Percentiles rank a stretch among this genome's conserved stretches.
Evolutionary conservation across 2,329 filamentous ascomycete genomes (phyloP).

Genomic region (Ophiocordyceps robertsii): DNA sequence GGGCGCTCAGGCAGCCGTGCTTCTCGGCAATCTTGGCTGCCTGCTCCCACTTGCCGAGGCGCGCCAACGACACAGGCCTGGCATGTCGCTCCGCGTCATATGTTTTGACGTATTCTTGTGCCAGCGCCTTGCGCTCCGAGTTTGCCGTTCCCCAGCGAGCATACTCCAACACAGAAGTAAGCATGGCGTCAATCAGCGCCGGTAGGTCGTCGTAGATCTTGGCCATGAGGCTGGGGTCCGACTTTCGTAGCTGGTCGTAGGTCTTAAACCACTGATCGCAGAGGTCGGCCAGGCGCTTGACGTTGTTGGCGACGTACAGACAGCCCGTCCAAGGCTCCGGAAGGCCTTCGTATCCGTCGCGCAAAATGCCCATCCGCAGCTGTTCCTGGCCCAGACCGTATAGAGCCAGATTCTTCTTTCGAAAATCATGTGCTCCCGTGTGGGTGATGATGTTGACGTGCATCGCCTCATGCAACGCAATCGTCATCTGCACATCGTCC

Average conservation of each 20-base stretch:
- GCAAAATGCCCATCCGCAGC: conserved; percentile 50
- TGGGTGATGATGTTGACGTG: conserved; percentile 47
- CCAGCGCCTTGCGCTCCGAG: conserved; percentile 26
- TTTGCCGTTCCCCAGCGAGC: conserved; percentile 34
- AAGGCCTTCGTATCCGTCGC: conserved; percentile 52
- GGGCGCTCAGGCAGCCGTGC: conserved; percentile 38
- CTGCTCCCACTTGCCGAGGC: conserved; percentile 42
- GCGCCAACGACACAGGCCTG: conserved; percentile 39
- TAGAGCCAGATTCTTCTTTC: conserved; percentile 49
- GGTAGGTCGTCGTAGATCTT: conserved; percentile 35
- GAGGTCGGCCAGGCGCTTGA: conserved; percentile 46
- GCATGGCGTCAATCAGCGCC: conserved; percentile 38
- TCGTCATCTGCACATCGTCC: conserved; percentile 39
- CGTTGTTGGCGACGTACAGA: conserved; percentile 45
- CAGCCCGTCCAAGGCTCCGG: conserved; percentile 80
- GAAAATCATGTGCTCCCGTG: conserved; percentile 52
- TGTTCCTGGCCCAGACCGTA: conserved; percentile 63
- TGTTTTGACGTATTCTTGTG: conserved; percentile 31
- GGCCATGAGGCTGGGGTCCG: conserved; percentile 22
- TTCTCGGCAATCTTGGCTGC: conserved; percentile 45
- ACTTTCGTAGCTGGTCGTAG: conserved; percentile 22
- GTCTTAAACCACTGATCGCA: conserved; percentile 40
- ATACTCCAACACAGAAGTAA: conserved; percentile 39
- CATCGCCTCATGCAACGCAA: conserved; percentile 53
- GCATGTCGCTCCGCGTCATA: conserved; percentile 37